phyloP scores from a whole-genome alignment of 192 early-diverging fungal species.

The Backusella sp. region DNA sequence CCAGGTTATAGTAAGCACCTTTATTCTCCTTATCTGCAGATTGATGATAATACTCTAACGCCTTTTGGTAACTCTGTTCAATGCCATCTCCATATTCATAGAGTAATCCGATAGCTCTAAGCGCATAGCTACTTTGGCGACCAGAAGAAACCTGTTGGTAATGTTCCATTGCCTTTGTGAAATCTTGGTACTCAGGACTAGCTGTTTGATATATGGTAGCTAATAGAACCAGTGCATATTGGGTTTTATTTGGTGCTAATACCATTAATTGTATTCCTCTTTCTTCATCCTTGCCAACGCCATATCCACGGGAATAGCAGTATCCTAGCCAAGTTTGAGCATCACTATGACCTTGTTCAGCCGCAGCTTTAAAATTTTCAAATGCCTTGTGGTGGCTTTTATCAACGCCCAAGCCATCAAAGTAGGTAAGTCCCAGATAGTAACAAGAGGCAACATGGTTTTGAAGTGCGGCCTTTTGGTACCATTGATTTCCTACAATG shows the following conservation, averaged over 20 bases:
- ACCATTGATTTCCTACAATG: neutral
- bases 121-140: neutral
- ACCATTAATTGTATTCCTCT: neutral
- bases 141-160: neutral
- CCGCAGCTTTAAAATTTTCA: neutral
- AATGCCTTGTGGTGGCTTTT: neutral
- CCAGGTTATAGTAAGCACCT: neutral
- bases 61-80: neutral
- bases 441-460: neutral
- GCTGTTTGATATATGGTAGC: neutral
- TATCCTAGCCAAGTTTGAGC: neutral
- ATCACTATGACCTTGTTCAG: neutral
- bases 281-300: neutral
- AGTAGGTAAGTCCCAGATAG: neutral
- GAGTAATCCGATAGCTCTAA: neutral
- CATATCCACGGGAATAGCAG: neutral
- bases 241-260: neutral
- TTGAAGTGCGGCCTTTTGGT: neutral
- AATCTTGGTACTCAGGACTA: neutral
- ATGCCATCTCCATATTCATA: neutral
- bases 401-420: neutral
- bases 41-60: neutral
- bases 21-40: neutral
- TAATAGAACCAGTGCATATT: neutral
- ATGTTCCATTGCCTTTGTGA: neutral